Evolutionary conservation across 768 basidiomycete species (phyloP).

Genomic region (Mycena epipterygia): DNA sequence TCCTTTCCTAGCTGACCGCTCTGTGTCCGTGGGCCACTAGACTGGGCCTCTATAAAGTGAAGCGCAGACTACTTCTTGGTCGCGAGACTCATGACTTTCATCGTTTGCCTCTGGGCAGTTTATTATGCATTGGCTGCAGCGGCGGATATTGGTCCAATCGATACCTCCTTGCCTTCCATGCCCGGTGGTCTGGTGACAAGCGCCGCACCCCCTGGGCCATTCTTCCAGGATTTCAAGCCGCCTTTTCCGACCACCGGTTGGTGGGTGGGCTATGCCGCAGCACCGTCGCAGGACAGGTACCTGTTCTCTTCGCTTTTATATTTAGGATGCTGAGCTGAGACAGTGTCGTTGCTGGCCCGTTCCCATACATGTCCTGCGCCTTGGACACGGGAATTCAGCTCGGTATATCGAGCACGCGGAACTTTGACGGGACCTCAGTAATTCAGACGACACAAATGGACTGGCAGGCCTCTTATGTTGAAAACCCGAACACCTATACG

Average conservation of each 20-base stretch:
- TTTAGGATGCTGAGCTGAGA: background rate
- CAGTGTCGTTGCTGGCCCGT: constrained; percentile 48
- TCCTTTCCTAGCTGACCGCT: no score
- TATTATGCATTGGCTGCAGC: background rate
- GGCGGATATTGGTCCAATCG: constrained; percentile 33
- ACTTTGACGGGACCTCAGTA: constrained; percentile 49
- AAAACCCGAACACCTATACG: constrained; percentile 43
- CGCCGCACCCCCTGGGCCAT: constrained; percentile 45
- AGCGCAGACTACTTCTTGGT: background rate
- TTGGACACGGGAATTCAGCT: constrained; percentile 45
- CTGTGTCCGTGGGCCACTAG: no score
- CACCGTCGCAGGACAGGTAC: constrained; percentile 37
- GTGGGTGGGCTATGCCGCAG: constrained; percentile 51
- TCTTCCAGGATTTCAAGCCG: constrained; percentile 50
- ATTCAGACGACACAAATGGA: constrained; percentile 49
- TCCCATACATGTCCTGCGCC: constrained; percentile 48
- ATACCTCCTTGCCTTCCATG: constrained; percentile 22
- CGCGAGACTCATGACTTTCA: constrained; percentile 14
- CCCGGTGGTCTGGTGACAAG: constrained; percentile 23
- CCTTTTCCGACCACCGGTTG: constrained; percentile 53
- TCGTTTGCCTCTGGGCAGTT: constrained; percentile 23
- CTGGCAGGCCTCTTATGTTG: constrained; percentile 48
- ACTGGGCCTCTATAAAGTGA: no score
- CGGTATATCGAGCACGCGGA: constrained; percentile 45
- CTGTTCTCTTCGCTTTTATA: background rate